Evolutionary conservation across 768 basidiomycete genomes (phyloP).

Genomic region (Roridomyces roridus): DNA sequence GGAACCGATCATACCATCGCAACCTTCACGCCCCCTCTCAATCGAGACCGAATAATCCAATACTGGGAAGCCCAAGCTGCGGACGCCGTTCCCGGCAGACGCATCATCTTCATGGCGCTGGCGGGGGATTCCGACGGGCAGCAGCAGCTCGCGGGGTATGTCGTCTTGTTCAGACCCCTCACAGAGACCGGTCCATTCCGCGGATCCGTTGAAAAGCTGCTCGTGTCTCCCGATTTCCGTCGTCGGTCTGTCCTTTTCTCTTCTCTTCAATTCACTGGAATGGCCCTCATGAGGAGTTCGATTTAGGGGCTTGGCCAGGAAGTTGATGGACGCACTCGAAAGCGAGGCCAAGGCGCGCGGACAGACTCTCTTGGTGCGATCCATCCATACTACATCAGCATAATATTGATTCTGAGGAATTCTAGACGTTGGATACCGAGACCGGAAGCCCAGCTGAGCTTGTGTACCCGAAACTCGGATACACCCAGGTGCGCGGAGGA

Average conservation of each 20-base stretch:
- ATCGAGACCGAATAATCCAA: constrained; percentile 7
- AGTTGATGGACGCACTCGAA: constrained; percentile 14
- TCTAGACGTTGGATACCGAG: constrained; percentile 17
- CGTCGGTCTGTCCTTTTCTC: constrained; percentile 6
- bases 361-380: constrained; percentile 9
- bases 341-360: neutral
- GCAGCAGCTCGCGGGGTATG: constrained; percentile 14
- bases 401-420: neutral
- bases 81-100: neutral
- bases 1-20: constrained; percentile 18
- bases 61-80: constrained; percentile 13
- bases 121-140: neutral
- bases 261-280: too few relatives aligned
- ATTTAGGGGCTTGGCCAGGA: constrained; percentile 3
- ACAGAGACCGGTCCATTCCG: constrained; percentile 14
- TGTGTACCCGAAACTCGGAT: constrained; percentile 18
- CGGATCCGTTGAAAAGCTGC: constrained; percentile 14
- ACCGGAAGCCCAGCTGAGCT: constrained; percentile 18
- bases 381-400: neutral
- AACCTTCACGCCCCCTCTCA: constrained; percentile 14
- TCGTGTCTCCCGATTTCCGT: constrained; percentile 19
- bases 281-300: neutral
- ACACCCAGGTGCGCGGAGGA: constrained; percentile 11
- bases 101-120: constrained; percentile 13
- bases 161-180: constrained; percentile 8